phyloP scores from a whole-genome alignment of 371 early-diverging fungal genomes.

The Dinochytrium kinnereticum region DNA sequence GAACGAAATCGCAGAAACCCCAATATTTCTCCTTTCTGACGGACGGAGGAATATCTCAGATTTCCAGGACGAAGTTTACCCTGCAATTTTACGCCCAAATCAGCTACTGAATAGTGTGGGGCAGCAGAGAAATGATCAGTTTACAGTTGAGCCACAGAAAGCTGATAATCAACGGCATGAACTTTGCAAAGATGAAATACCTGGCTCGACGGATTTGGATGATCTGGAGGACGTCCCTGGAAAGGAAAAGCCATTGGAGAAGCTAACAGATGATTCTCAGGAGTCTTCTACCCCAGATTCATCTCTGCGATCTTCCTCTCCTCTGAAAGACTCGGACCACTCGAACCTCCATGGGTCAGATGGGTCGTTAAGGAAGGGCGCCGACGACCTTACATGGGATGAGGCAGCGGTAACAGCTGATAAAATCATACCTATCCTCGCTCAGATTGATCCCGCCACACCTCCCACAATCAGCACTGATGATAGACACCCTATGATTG shows the following conservation, averaged over 20 bases:
- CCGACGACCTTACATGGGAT: neutral
- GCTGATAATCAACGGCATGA: neutral
- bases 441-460: neutral
- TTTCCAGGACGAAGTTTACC: neutral
- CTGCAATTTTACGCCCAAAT: neutral
- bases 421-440: neutral
- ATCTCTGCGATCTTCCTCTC: neutral
- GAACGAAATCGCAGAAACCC: neutral
- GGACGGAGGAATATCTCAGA: neutral
- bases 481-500: neutral
- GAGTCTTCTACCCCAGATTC: neutral
- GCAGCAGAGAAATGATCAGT: neutral
- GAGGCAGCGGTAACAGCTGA: neutral
- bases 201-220: neutral
- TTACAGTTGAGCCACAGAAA: too few species aligned
- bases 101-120: neutral
- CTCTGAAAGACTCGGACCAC: neutral
- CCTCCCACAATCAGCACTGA: neutral
- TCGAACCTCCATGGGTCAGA: neutral
- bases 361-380: neutral
- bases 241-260: neutral
- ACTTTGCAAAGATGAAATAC: neutral
- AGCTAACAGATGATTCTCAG: neutral
- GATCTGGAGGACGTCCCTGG: slow-evolving; percentile 4
- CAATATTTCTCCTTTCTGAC: neutral